Evolutionary conservation across 257 asterid species (phyloP).

Genomic region (Gynochthodes officinalis): DNA sequence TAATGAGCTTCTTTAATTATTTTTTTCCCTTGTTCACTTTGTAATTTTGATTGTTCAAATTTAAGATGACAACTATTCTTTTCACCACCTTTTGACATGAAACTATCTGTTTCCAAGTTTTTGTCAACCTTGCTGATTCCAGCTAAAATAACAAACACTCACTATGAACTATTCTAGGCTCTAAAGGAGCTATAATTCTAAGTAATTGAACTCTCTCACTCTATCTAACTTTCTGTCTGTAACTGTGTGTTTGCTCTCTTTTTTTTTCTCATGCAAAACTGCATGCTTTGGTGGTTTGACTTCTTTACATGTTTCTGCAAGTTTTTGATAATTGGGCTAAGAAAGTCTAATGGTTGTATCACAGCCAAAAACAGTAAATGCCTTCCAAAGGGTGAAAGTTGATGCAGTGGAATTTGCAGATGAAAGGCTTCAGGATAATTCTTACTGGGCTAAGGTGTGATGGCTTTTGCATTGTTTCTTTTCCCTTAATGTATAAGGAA

Average conservation of each 20-base stretch:
- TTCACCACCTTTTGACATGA: neutral
- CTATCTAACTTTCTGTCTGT: neutral
- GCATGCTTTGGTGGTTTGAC: neutral
- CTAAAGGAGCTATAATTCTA: neutral
- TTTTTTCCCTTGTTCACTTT: too few species aligned
- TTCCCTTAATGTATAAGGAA: neutral
- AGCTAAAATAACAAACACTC: neutral
- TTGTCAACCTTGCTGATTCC: neutral
- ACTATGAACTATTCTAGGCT: neutral
- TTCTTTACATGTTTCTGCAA: neutral
- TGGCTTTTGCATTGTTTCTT: neutral
- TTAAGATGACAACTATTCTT: neutral
- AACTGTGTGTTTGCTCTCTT: neutral
- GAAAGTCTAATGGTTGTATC: neutral
- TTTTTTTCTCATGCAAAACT: neutral
- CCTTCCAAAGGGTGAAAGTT: constrained; percentile 55
- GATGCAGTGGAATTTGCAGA: constrained; percentile 39
- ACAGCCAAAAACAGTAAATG: constrained; percentile 74
- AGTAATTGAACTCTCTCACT: too few species aligned
- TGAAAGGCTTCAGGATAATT: constrained; percentile 90
- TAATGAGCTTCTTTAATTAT: neutral
- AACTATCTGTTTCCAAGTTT: neutral
- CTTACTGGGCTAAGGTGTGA: constrained; percentile 95
- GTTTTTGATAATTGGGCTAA: neutral
- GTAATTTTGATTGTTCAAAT: neutral